phyloP scores from a whole-genome alignment of 148 eudicot genomes.

The Cornus controversa region DNA sequence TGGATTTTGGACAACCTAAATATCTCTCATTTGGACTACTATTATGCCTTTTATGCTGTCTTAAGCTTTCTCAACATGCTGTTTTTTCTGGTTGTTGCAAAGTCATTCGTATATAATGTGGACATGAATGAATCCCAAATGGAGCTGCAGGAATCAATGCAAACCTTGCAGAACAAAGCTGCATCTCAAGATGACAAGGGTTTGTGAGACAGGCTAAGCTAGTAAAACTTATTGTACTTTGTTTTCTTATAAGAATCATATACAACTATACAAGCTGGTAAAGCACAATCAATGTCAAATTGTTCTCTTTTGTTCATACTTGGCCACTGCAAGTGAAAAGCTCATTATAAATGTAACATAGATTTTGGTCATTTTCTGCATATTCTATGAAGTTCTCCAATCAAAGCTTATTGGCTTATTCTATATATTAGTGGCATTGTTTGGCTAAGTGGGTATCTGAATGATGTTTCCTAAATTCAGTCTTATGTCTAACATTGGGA shows the following conservation, averaged over 20 bases:
- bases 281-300: too few species aligned
- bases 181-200: not conserved
- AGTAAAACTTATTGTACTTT: not conserved
- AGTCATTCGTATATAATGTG: constrained; percentile 18
- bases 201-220: not conserved
- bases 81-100: constrained; percentile 24
- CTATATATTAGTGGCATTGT: too few species aligned
- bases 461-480: too few species aligned
- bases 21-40: constrained; percentile 26
- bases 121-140: constrained; percentile 10
- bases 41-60: constrained; percentile 26
- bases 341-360: too few species aligned
- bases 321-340: too few species aligned
- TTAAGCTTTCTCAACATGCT: constrained; percentile 26
- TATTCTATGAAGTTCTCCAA: too few species aligned
- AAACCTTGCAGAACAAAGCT: not conserved
- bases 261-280: too few species aligned
- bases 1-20: constrained; percentile 33
- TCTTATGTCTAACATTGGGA: too few species aligned
- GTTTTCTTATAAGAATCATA: not conserved
- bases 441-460: too few species aligned
- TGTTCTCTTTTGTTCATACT: too few species aligned
- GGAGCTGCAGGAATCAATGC: constrained; percentile 13
- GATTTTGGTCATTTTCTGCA: too few species aligned
- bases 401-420: too few species aligned